Percentiles rank a stretch among this genome's conserved stretches.
phyloP scores from a whole-genome alignment of 2,329 filamentous ascomycete species.

The Penicillium sp. region DNA sequence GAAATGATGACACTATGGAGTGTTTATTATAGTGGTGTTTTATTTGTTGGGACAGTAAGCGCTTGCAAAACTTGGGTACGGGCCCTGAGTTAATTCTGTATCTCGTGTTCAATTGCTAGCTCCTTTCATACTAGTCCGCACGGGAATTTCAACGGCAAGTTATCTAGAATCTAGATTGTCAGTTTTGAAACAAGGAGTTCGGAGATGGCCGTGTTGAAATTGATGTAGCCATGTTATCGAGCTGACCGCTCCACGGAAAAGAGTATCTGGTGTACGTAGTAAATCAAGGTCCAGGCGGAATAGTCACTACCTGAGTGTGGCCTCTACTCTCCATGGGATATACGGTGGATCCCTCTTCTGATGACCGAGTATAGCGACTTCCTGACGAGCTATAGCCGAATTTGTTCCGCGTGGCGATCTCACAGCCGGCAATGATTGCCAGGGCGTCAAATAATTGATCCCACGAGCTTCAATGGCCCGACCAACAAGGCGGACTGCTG shows the following conservation, averaged over 20 bases:
- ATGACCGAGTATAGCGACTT: background rate
- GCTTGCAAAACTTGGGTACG: background rate
- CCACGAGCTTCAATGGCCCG: background rate
- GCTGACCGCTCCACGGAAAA: background rate
- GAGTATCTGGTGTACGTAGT: background rate
- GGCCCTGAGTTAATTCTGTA: background rate
- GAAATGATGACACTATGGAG: background rate
- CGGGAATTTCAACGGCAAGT: background rate
- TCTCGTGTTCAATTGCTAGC: too few species aligned
- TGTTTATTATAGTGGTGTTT: too few species aligned
- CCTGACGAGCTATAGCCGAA: background rate
- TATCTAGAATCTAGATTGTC: background rate
- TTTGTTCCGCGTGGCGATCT: background rate
- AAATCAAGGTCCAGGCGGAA: background rate
- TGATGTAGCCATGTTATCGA: background rate
- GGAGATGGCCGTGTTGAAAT: background rate
- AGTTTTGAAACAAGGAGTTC: background rate
- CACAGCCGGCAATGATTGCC: background rate
- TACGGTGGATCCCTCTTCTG: background rate
- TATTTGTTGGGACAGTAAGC: background rate
- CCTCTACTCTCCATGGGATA: background rate
- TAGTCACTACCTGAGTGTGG: background rate
- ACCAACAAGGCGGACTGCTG: background rate
- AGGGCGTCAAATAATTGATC: background rate
- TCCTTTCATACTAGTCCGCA: background rate